Percentiles rank a stretch among this genome's conserved stretches.
These are phyloP conservation scores for Candida vaughaniae DNA, from an alignment of 805 yeast species.

Conservation along the genomic window DNA sequence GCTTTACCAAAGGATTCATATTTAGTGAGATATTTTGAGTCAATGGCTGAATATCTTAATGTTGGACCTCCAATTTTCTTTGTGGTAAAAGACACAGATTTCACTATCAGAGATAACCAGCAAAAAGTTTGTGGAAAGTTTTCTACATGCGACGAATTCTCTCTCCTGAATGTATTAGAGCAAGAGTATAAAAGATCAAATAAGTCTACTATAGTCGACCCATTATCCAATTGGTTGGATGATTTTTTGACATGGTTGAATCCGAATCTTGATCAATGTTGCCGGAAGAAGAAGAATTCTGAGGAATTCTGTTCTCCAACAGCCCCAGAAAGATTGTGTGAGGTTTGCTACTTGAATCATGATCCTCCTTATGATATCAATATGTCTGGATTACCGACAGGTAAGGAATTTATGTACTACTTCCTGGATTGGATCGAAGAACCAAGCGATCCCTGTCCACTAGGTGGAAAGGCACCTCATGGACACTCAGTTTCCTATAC, in stretches of 20 bases:
- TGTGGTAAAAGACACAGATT: conserved; percentile 67
- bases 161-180: conserved; percentile 77
- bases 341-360: conserved; percentile 64
- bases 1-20: conserved; percentile 87
- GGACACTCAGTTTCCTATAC: conserved; percentile 53
- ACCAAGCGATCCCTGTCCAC: conserved; percentile 85
- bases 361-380: conserved; percentile 63
- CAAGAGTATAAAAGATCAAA: conserved; percentile 74
- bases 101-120: conserved; percentile 62
- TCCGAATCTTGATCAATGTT: conserved; percentile 84
- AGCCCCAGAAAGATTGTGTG: conserved; percentile 70
- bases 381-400: conserved; percentile 83
- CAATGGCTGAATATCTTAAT: conserved; percentile 67
- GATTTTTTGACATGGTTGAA: conserved; percentile 85
- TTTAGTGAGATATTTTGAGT: conserved; percentile 75
- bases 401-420: conserved; percentile 64
- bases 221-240: conserved; percentile 91
- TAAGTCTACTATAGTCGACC: conserved; percentile 69
- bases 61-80: conserved; percentile 93
- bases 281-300: conserved; percentile 58
- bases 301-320: conserved; percentile 64
- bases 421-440: conserved; percentile 82
- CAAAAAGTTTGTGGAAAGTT: conserved; percentile 83
- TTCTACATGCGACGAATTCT: conserved; percentile 75
- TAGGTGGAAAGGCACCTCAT: conserved; percentile 95